Evolutionary conservation across 441 rosid genomes (phyloP), one percentile per base, ranked within the genome.

Genomic region (Gossypium gossypioides): DNA sequence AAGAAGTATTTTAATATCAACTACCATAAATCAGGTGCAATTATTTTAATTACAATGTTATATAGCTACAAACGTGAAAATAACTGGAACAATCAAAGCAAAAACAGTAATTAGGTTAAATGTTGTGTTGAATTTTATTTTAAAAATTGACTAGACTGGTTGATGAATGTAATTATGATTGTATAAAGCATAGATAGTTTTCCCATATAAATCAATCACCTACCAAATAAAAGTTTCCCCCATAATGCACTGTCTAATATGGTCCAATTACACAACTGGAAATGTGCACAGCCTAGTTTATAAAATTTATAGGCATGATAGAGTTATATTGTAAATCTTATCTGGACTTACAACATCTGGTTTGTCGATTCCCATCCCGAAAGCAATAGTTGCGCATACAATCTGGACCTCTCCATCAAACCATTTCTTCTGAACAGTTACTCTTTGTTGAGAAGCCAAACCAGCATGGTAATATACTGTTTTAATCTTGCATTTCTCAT

Each of bases 281-380:
- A 76, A 72, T 29, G 16, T 34, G 60, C 67, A 52, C 40, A 51
- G 52, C 72, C 62, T 34, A 51, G 71, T 46, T 69, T 42, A 13
- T 4, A 54, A 68, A 46, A 48, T 40, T 61, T 1, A 27, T 7
- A 48, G 50, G 57, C 19, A 60, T 22, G 6, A 3, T 69, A 73
- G 42, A 52, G 48, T 21, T 22, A 27, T 57, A 61, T 15, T 34
- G 22, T 18, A 71, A 59, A 77, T 37, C 37, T 71, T 68, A 74
- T 60, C 19, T 66, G 75, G 71, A 88, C 91, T 89, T 81, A 92
- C 97, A 51, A 91, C 99, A 76, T 95, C 87, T 71, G 97, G 86
- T 86, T 94, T 94, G 86, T 92, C 99, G 67, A 94, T 94, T 72
- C 99, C 99, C 99, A 95, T 95, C 72, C 99, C 97, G 64, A 95